Conservation (phyloP, 768 basidiomycete species). For the Cystofilobasidium bisporidii region DNA sequence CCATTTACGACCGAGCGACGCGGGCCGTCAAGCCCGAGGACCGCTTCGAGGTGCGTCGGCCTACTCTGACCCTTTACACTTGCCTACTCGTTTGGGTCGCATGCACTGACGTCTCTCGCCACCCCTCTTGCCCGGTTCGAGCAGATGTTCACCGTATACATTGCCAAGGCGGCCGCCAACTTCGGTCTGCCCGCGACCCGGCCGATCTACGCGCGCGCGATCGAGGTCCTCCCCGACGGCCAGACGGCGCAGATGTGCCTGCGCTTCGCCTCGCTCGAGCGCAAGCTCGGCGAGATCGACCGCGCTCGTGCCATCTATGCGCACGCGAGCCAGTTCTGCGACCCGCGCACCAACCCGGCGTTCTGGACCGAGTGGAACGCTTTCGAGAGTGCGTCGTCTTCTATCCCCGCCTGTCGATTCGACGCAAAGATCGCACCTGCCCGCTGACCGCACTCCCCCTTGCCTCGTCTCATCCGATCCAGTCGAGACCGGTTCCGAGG, state of each 20-base stretch:
- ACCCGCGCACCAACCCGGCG: slow-evolving; percentile 70
- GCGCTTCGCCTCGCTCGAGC: slow-evolving; percentile 87
- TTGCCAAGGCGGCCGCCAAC: slow-evolving; percentile 90
- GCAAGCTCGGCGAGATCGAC: slow-evolving; percentile 98
- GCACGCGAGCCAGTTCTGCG: slow-evolving; percentile 97
- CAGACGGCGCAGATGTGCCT: slow-evolving; percentile 98
- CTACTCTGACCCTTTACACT: slow-evolving; percentile 5
- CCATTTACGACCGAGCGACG: slow-evolving; percentile 86
- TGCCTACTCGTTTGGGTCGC: background rate
- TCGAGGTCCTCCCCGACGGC: slow-evolving; percentile 82
- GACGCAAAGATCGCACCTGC: no score
- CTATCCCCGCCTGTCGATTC: no score
- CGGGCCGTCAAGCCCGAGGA: slow-evolving; percentile 76
- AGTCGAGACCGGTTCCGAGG: slow-evolving; percentile 93
- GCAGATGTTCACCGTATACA: slow-evolving; percentile 93
- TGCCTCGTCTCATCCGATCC: background rate
- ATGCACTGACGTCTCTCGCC: slow-evolving; percentile 12
- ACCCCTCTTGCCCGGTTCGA: background rate
- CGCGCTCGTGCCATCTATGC: slow-evolving; percentile 92
- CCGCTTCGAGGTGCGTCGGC: slow-evolving; percentile 77
- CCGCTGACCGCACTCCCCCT: background rate
- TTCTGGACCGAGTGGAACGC: slow-evolving; percentile 97
- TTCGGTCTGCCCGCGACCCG: slow-evolving; percentile 93
- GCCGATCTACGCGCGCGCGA: slow-evolving; percentile 87
- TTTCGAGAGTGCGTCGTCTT: slow-evolving; percentile 69